phyloP scores from a whole-genome alignment of 768 basidiomycete species.

The Gautieria morchelliformis region DNA sequence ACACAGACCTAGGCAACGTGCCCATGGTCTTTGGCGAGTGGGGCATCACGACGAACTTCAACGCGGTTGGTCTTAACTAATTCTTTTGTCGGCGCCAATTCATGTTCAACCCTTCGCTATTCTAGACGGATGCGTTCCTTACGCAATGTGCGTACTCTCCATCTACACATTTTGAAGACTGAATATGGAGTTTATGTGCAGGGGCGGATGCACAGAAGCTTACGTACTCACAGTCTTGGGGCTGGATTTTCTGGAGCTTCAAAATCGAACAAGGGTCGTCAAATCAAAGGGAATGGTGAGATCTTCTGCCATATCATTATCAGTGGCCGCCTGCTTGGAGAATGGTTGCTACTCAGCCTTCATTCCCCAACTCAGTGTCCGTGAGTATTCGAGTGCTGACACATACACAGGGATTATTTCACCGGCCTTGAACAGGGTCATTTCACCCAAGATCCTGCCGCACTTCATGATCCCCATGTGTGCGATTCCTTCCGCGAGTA shows the following conservation, averaged over 20 bases:
- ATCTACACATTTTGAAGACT: not conserved
- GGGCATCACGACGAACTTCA: slow-evolving; percentile 56
- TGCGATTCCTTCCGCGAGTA: slow-evolving; percentile 28
- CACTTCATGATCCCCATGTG: slow-evolving; percentile 47
- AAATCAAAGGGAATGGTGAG: slow-evolving; percentile 56
- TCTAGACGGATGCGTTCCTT: slow-evolving; percentile 7
- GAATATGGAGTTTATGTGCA: slow-evolving; percentile 18
- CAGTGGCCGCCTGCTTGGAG: too few relatives aligned
- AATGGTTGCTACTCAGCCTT: not conserved
- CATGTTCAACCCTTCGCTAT: not conserved
- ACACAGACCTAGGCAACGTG: slow-evolving; percentile 33
- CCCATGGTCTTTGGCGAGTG: slow-evolving; percentile 52
- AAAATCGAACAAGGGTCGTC: slow-evolving; percentile 48
- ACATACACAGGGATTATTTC: slow-evolving; percentile 50
- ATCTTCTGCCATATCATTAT: too few relatives aligned
- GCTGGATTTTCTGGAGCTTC: slow-evolving; percentile 75
- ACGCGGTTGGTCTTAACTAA: slow-evolving; percentile 27
- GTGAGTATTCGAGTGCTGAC: not conserved
- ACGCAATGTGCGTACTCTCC: not conserved
- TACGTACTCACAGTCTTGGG: slow-evolving; percentile 46
- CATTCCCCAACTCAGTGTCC: not conserved
- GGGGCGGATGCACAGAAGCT: slow-evolving; percentile 76
- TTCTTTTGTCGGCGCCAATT: not conserved
- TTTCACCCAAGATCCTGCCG: slow-evolving; percentile 53
- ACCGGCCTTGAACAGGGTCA: slow-evolving; percentile 50